Percentiles rank a stretch among this genome's conserved stretches.
These are phyloP conservation scores for Solanum neorickii DNA, from an alignment of 257 asterid species.

Conservation along the genomic window DNA sequence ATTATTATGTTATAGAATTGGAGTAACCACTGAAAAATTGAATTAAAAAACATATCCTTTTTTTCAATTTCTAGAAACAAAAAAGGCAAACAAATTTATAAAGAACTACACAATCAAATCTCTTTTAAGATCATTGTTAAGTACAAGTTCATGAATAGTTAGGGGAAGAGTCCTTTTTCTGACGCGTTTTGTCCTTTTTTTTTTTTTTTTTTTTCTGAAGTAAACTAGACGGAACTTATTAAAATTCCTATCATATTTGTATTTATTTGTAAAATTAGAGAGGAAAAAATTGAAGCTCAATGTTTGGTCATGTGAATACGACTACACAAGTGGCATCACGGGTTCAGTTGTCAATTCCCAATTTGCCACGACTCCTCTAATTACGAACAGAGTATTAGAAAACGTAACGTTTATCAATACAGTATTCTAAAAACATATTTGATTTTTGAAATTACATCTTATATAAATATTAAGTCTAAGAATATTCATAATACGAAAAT, in stretches of 20 bases:
- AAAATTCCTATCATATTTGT: neutral
- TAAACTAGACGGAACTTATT: neutral
- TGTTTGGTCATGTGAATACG: neutral
- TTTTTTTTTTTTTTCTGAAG: neutral
- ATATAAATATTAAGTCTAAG: neutral
- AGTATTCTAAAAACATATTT: neutral
- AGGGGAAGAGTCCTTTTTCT: neutral
- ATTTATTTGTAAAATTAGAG: neutral
- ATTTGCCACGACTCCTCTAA: neutral
- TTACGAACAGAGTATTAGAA: neutral
- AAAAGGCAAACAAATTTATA: neutral
- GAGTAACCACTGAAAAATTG: neutral
- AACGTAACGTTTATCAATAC: neutral
- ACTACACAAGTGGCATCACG: neutral
- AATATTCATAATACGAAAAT: too few relatives aligned
- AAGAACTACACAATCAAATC: neutral
- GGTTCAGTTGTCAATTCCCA: neutral
- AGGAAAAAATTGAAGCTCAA: neutral
- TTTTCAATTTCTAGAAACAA: neutral
- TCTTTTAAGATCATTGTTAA: neutral
- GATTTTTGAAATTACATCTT: neutral
- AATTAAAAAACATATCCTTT: neutral
- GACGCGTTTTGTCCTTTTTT: neutral
- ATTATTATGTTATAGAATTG: too few relatives aligned
- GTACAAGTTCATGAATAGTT: neutral